Base-by-base conservation (phyloP, 179 eudicot species). In the Gypsophila paniculata region DNA sequence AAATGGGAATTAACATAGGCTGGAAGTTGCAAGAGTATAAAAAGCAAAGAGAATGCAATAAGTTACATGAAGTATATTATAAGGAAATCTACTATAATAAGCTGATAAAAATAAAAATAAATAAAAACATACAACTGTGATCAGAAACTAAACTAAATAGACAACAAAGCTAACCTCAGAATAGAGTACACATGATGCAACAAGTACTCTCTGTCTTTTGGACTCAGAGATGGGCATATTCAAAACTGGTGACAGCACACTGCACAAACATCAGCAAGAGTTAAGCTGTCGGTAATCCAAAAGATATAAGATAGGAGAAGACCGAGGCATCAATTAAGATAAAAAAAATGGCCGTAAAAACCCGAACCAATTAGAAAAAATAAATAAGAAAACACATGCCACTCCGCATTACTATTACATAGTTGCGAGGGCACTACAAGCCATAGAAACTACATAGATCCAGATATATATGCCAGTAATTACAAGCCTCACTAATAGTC, bases 141-240 rank as follows among this genome's bases (percentile, higher is more conserved):
- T 53, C 48, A 23, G 65, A 59, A 48, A 58, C 13, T 69, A 0
- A 52, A 63, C 53, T 38, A 8, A 18, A 44, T 29, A 75, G 65
- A 59, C 26, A 52, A 34, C 39, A 29, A 61, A 66, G 76, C 90
- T 84, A 70, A 94, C 99, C 97, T 95, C 99, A 58, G 99, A 88
- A 86, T 88, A 95, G 19, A 95, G 87, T 70, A 92, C 84, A 69
- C 95, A 90, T 22, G 90, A 90, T 63, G 99, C 91, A 77, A 90
- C 99, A 85, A 95, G 78, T 49, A 95, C 99, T 84, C 99, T 82
- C 86, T 95, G 99, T 74, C 99, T 82, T 83, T 87, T 95, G 72
- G 97, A 85, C 83, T 95, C 97, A 8, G 97, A 82, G 72, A 95
- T 86, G 71, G 97, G 95, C 95, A 87, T 88, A 82, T 92, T 92